Conservation (phyloP, 257 asterid species). For the Nyctanthes arbortristis region DNA sequence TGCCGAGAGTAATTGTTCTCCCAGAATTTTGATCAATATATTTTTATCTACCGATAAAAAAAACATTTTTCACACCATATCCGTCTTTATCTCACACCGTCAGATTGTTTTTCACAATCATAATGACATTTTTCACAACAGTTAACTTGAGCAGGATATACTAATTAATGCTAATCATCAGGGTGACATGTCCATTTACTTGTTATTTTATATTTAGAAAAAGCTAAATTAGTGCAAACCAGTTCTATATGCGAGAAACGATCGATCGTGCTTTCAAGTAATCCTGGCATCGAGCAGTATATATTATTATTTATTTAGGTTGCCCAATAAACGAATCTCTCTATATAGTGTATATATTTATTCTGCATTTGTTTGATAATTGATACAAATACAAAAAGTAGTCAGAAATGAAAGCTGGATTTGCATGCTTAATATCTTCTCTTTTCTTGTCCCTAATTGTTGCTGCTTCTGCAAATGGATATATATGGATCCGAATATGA, state of each 20-base stretch:
- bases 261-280: not conserved
- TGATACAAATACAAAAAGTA: not conserved
- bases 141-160: no score
- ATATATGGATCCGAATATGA: constrained; percentile 33
- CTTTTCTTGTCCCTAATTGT: constrained; percentile 22
- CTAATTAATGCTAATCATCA: not conserved
- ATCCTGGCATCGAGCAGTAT: not conserved
- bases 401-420: constrained; percentile 16
- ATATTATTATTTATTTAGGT: not conserved
- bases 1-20: no score
- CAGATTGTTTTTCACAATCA: no score
- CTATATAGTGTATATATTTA: no score
- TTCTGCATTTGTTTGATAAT: no score
- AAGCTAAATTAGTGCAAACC: not conserved
- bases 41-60: no score
- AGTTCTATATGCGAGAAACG: not conserved
- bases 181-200: not conserved
- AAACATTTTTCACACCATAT: no score
- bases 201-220: not conserved
- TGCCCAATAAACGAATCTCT: not conserved
- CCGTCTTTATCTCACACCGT: no score
- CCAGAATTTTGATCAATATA: no score
- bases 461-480: no score
- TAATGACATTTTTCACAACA: no score
- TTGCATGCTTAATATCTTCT: constrained; percentile 6